These are phyloP conservation scores for Nemania sp. DNA, from an alignment of 2,329 filamentous ascomycete genomes.

Conservation along the genomic window DNA sequence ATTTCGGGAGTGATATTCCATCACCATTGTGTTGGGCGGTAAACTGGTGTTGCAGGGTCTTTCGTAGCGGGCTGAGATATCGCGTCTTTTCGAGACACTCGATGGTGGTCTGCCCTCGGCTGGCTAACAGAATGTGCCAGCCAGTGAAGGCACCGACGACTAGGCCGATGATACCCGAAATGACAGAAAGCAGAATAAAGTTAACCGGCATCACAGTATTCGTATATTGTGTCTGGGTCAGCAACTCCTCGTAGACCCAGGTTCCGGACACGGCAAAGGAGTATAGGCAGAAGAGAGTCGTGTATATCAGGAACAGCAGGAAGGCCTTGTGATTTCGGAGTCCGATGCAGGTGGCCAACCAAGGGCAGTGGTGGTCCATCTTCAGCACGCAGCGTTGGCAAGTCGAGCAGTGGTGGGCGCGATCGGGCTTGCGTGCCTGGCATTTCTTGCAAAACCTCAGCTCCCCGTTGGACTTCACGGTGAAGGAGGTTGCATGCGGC, in stretches of 20 bases:
- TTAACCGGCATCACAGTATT: constrained; percentile 89
- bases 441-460: constrained; percentile 97
- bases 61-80: constrained; percentile 84
- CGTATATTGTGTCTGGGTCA: constrained; percentile 76
- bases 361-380: constrained; percentile 99
- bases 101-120: constrained; percentile 89
- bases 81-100: constrained; percentile 96
- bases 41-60: constrained; percentile 74
- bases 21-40: constrained; percentile 65
- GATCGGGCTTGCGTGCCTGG: constrained; percentile 92
- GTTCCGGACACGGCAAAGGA: constrained; percentile 79
- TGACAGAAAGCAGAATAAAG: constrained; percentile 86
- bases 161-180: constrained; percentile 90
- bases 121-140: constrained; percentile 89
- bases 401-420: constrained; percentile 95
- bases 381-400: constrained; percentile 95
- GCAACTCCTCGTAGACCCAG: constrained; percentile 89
- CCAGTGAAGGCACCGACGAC: constrained; percentile 89
- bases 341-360: constrained; percentile 95
- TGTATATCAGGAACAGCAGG: constrained; percentile 90
- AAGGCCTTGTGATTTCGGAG: constrained; percentile 97
- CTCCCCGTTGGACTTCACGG: constrained; percentile 91
- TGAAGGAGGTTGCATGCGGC: constrained; percentile 76
- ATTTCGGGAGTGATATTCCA: constrained; percentile 65
- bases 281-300: constrained; percentile 85